phyloP scores from a whole-genome alignment of 1,139 yeast species.

The Candida mesenterica region DNA sequence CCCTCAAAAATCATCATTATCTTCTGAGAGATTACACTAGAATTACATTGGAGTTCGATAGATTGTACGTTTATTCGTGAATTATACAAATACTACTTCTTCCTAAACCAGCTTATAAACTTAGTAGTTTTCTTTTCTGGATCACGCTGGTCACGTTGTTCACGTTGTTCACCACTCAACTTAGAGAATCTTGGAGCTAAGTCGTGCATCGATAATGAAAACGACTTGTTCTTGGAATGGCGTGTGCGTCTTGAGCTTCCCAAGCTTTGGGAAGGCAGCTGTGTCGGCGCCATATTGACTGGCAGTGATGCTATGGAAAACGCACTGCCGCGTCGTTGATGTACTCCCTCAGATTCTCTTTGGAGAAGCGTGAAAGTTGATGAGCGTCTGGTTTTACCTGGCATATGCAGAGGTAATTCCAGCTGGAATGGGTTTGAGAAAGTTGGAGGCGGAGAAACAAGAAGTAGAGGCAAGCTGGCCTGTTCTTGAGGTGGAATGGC shows the following conservation, averaged over 20 bases:
- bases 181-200: conserved; percentile 13
- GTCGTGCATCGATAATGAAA: conserved; percentile 17
- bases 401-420: not conserved
- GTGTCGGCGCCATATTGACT: conserved; percentile 4
- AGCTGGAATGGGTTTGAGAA: conserved; percentile 5
- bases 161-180: conserved; percentile 7
- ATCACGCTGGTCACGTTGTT: conserved; percentile 8
- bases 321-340: conserved; percentile 12
- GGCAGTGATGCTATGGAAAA: conserved; percentile 14
- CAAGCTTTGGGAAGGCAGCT: not conserved
- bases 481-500: not conserved
- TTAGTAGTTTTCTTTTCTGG: conserved; percentile 14
- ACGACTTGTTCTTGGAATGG: conserved; percentile 20
- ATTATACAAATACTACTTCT: conserved; percentile 4
- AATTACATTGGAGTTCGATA: too few relatives aligned
- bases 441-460: not conserved
- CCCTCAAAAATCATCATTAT: too few relatives aligned
- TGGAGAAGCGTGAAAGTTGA: conserved; percentile 7
- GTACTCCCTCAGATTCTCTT: conserved; percentile 3
- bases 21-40: too few relatives aligned
- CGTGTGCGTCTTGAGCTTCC: conserved; percentile 6
- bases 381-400: conserved; percentile 4
- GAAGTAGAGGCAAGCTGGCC: not conserved
- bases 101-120: conserved; percentile 19
- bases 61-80: not conserved